Evolutionary conservation across 2,329 filamentous ascomycete genomes (phyloP).

Genomic region (Ustulina deusta): DNA sequence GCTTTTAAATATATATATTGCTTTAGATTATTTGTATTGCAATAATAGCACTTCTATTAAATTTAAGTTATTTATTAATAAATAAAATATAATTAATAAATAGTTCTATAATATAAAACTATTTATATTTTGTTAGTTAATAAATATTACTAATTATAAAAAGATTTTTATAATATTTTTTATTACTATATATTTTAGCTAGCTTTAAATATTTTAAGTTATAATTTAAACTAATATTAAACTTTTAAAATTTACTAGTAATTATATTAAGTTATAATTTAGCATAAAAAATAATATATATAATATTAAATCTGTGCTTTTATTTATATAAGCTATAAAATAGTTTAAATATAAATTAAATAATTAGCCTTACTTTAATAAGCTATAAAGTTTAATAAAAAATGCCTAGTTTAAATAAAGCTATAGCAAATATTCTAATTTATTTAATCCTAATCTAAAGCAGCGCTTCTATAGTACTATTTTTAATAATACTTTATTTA

Average conservation of each 20-base stretch:
- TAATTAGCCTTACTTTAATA: neutral
- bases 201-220: slow-evolving; percentile 1
- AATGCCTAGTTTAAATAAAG: neutral
- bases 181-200: neutral
- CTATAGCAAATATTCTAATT: neutral
- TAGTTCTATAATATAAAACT: neutral
- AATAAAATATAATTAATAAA: neutral
- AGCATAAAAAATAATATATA: neutral
- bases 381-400: neutral
- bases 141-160: neutral
- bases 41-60: neutral
- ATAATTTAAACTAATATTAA: slow-evolving; percentile 2
- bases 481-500: neutral
- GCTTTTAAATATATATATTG: slow-evolving; percentile 1
- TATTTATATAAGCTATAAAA: neutral
- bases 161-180: neutral
- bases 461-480: neutral
- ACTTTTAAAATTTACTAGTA: neutral
- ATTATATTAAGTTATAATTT: neutral
- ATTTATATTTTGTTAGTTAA: neutral
- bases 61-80: slow-evolving; percentile 4
- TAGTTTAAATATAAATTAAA: neutral
- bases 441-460: neutral
- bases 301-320: neutral
- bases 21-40: neutral